Base-by-base conservation (phyloP, 2,329 filamentous ascomycete genomes). In the Domatiomyces catenatus region DNA sequence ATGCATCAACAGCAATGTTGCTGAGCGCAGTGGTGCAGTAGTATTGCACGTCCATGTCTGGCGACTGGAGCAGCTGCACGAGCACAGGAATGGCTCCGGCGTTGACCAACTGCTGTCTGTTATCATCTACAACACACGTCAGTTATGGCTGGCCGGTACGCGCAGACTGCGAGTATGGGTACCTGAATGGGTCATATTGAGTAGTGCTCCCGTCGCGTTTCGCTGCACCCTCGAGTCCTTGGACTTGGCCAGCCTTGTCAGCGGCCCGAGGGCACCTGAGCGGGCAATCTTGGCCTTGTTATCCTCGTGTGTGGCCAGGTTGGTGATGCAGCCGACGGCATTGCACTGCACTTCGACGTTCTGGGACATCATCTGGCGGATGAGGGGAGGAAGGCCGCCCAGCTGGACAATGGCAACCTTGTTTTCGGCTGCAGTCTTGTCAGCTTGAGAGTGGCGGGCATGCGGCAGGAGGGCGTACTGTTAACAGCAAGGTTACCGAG, bases 171-270 rank as follows among this genome's bases (percentile, higher is more conserved):
- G 6, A 10, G 8, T 44, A 44, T 46, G 60, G 76, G 53, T 79
- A 94, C 88, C 88, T 57, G 89, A 96, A 72, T 98, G 92, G 61
- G 92, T 98, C 92, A 98, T 98, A 69, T 98, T 98, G 58, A 98
- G 76, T 52, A 98, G 72, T 45, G 92, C 92, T 49, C 92, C 92
- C 0, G 92, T 98, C 52, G 92, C 92, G 68, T 98, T 98, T 58
- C 92, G 80, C 71, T 98, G 92, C 46, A 98, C 92, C 51, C 92
- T 81, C 92, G 96, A 96, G 63, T 98, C 92, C 68, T 93, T 90
- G 19, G 92, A 96, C 69, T 94, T 96, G 55, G 92, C 92, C 52
- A 98, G 73, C 56, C 86, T 80, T 45, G 92, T 98, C 59, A 98
- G 72, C 7, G 92, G 92, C 6, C 84, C 86, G 51, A 98, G 75